Evolutionary conservation across 164 flowering plant species (phyloP).

Genomic region (Piper betle): DNA sequence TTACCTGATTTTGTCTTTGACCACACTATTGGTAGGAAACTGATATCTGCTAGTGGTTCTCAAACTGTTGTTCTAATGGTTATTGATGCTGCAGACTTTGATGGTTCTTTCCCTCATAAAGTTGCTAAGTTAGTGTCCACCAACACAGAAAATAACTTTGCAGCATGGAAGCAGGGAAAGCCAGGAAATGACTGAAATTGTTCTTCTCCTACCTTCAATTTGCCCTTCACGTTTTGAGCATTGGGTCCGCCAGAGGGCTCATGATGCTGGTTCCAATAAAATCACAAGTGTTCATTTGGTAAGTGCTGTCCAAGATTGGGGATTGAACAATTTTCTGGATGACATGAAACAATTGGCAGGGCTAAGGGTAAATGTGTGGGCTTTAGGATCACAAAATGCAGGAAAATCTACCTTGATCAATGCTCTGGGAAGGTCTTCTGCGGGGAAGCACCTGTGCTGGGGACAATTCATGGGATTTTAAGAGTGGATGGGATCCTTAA

Average conservation of each 20-base stretch:
- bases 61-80: constrained; percentile 73
- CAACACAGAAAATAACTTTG: constrained; percentile 53
- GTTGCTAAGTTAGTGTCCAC: constrained; percentile 55
- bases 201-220: constrained; percentile 47
- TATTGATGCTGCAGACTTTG: constrained; percentile 84
- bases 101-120: constrained; percentile 75
- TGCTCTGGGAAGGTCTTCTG: constrained; percentile 53
- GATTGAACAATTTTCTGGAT: constrained; percentile 63
- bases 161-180: constrained; percentile 78
- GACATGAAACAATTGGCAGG: constrained; percentile 64
- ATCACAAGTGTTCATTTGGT: constrained; percentile 73
- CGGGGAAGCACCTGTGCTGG: constrained; percentile 91
- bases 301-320: constrained; percentile 79
- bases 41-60: constrained; percentile 36
- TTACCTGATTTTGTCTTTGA: constrained; percentile 93
- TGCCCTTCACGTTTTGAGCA: constrained; percentile 67
- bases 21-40: constrained; percentile 70
- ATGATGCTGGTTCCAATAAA: constrained; percentile 65
- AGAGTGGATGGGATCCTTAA: constrained; percentile 84
- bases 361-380: constrained; percentile 81
- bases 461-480: constrained; percentile 86
- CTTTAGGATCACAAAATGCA: constrained; percentile 89
- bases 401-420: constrained; percentile 91
- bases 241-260: constrained; percentile 80
- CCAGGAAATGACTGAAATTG: constrained; percentile 87